These are phyloP conservation scores for Ramularia endophylla DNA, from an alignment of 2,329 filamentous ascomycete species.

Conservation along the genomic window DNA sequence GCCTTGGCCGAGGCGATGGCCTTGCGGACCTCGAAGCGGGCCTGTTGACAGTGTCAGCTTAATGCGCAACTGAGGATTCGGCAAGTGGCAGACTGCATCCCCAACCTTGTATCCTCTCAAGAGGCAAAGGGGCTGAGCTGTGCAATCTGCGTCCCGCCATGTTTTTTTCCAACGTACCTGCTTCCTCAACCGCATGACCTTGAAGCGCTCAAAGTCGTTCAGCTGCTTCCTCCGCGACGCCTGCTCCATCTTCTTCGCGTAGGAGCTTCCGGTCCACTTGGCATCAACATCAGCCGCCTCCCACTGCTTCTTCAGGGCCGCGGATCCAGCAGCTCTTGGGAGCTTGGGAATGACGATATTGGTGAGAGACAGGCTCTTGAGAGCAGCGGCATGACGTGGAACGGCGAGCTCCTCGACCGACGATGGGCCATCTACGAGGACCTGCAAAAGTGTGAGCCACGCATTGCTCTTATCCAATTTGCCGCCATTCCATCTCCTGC, in stretches of 20 bases:
- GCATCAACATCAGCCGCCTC: slow-evolving; percentile 83
- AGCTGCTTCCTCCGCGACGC: slow-evolving; percentile 81
- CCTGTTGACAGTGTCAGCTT: slow-evolving; percentile 37
- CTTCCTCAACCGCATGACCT: slow-evolving; percentile 99
- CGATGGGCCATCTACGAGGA: slow-evolving; percentile 91
- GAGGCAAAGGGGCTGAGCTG: too few relatives aligned
- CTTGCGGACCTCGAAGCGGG: slow-evolving; percentile 96
- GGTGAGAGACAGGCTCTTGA: slow-evolving; percentile 82
- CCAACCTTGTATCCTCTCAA: too few relatives aligned
- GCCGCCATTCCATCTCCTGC: slow-evolving; percentile 3
- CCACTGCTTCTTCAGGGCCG: slow-evolving; percentile 81
- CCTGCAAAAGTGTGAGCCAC: slow-evolving; percentile 49
- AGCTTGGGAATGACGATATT: slow-evolving; percentile 81
- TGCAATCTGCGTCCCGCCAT: background rate
- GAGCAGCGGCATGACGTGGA: slow-evolving; percentile 77
- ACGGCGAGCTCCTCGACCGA: slow-evolving; percentile 72
- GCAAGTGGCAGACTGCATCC: background rate
- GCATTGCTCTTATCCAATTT: slow-evolving; percentile 10
- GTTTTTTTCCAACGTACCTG: slow-evolving; percentile 57
- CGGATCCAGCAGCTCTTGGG: slow-evolving; percentile 76
- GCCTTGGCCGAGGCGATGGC: slow-evolving; percentile 88
- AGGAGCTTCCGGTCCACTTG: slow-evolving; percentile 88
- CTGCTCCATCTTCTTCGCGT: slow-evolving; percentile 89
- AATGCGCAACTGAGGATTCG: background rate
- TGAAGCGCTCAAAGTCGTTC: slow-evolving; percentile 99